Evolutionary conservation across 2,329 filamentous ascomycete genomes (phyloP), one percentile per base, ranked within the genome.

Genomic region (Tolypocladium tropicale): DNA sequence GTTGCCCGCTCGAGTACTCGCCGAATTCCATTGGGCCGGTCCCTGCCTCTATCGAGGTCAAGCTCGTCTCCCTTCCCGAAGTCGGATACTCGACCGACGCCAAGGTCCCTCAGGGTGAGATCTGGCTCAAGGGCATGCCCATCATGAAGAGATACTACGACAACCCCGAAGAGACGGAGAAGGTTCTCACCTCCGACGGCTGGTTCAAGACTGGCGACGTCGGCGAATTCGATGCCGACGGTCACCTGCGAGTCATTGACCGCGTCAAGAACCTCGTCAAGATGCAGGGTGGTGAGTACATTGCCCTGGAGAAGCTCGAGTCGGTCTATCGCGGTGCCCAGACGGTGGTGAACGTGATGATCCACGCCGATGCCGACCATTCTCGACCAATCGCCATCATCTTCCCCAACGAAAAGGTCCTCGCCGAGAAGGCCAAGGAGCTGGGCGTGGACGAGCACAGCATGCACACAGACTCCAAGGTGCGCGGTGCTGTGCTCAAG

Each of bases 131-230:
- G 57, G 94, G 93, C 54, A 77, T 78, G 53, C 79, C 86, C 58
- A 86, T 97, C 50, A 82, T 89, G 55, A 78, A 79, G 36, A 86
- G 85, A 39, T 97, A 97, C 74, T 92, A 86, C 68, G 79, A 95
- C 59, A 89, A 96, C 68, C 85, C 89, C 18, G 84, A 93, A 64
- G 92, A 96, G 75, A 96, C 90, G 7, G 80, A 79, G 65, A 87
- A 88, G 68, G 80, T 88, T 6, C 81, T 93, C 60, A 91, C 89
- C 1, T 71, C 83, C 3, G 94, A 96, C 65, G 90, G 90, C 53
- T 97, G 94, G 94, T 97, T 97, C 82, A 93, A 88, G 80, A 95
- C 91, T 18, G 93, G 93, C 59, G 93, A 97, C 67, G 94, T 97
- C 70, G 93, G 93, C 65, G 89, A 96, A 70, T 94, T 93, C 65